These are phyloP conservation scores for Canariomyces notabilis DNA, from an alignment of 2,329 filamentous ascomycete genomes.

Conservation along the genomic window DNA sequence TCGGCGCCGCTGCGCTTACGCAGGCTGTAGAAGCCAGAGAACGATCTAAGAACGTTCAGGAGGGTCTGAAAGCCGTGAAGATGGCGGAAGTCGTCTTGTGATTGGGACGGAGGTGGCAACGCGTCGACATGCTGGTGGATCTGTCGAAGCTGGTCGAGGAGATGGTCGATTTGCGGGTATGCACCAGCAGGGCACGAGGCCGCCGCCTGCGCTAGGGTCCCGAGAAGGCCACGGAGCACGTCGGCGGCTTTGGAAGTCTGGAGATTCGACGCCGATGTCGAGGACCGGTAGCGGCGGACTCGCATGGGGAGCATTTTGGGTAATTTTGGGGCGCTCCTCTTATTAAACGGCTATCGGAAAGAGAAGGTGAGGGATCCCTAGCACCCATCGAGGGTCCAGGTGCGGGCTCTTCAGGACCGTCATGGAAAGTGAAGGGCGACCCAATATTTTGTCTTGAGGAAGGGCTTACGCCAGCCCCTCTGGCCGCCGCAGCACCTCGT, in stretches of 20 bases:
- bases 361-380: constrained; percentile 20
- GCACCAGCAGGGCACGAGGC: constrained; percentile 31
- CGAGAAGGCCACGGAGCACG: constrained; percentile 52
- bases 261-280: constrained; percentile 55
- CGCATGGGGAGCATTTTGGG: constrained; percentile 44
- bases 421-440: constrained; percentile 23
- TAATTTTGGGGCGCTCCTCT: constrained; percentile 3
- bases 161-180: constrained; percentile 44
- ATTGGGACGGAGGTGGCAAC: constrained; percentile 40
- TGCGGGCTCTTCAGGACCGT: constrained; percentile 15
- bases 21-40: constrained; percentile 73
- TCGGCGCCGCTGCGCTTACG: constrained; percentile 56
- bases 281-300: constrained; percentile 57
- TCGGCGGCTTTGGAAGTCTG: constrained; percentile 57
- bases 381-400: constrained; percentile 34
- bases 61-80: constrained; percentile 73
- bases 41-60: constrained; percentile 62
- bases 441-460: neutral
- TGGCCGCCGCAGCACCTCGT: constrained; percentile 1
- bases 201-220: constrained; percentile 38
- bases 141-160: constrained; percentile 55
- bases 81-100: constrained; percentile 78
- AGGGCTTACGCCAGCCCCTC: constrained; percentile 18
- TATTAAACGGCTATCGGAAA: neutral
- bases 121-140: constrained; percentile 60